Base-by-base conservation (phyloP, 2,329 filamentous ascomycete genomes). In the Monosporascus sp. region DNA sequence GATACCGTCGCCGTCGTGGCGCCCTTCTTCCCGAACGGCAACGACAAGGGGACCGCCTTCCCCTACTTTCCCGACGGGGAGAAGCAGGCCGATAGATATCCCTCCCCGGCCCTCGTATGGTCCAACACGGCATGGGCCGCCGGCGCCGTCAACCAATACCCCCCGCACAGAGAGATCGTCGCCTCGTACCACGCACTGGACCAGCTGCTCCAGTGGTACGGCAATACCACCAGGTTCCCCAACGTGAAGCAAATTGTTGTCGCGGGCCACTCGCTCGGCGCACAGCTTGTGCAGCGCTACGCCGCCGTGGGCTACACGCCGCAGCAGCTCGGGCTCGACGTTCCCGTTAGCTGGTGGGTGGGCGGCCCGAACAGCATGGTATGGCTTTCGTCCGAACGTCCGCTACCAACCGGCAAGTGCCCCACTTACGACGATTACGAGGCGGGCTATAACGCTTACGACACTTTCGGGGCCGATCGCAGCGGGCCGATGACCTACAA, bases 241-340 rank as follows among this genome's bases (percentile, higher is more conserved):
- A 57, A 57, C 36, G 38, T 57, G 20, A 49, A 53, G 2, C 52
- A 55, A 26, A 57, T 57, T 11, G 50, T 57, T 14, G 48, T 57
- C 7, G 51, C 52, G 14, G 55, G 55, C 6, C 55, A 57, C 44
- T 57, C 55, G 9, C 47, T 52, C 24, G 55, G 55, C 14, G 55
- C 36, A 16, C 55, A 57, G 45, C 49, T 51, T 26, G 47, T 49
- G 19, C 53, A 57, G 7, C 55, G 55, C 22, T 55, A 54, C 16
- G 55, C 51, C 22, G 55, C 53, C 16, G 50, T 57, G 8, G 55
- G 55, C 36, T 51, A 57, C 27, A 52, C 45, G 19, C n/a, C 20
- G 2, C 34, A 31, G 9, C 34, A 51, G 44, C 50, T 55, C 22
- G 48, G 47, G 16, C 31, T 51, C 16, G 34, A 48, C 5, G 50